Evolutionary conservation across 139 green algal species (phyloP).

Genomic region (Limnomonas spitsbergensis): DNA sequence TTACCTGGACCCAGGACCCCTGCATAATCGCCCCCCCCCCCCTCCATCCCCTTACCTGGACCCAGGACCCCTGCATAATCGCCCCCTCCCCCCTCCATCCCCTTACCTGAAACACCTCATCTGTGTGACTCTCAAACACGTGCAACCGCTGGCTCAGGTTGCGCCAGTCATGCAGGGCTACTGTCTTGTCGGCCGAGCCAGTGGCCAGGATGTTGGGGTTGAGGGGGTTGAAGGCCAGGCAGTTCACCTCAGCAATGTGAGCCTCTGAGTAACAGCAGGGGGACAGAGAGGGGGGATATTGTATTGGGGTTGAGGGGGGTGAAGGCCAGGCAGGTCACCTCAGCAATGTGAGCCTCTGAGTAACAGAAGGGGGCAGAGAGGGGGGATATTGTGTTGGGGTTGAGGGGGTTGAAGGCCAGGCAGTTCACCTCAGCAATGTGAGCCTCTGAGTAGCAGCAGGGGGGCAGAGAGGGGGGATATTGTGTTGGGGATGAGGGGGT

Average conservation of each 20-base stretch:
- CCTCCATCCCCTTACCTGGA: constrained; percentile 82
- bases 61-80: no score
- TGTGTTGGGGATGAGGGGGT: constrained; percentile 94
- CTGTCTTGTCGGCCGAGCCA: constrained; percentile 92
- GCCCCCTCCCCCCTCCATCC: no score
- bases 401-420: constrained; percentile 97
- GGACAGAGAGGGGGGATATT: no score
- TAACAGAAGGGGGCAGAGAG: no score
- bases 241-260: constrained; percentile 95
- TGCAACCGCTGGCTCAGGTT: constrained; percentile 87
- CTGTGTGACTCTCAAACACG: constrained; percentile 86
- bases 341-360: constrained; percentile 81
- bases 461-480: no score
- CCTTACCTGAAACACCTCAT: constrained; percentile 95
- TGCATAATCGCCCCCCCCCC: no score
- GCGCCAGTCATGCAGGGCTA: constrained; percentile 55
- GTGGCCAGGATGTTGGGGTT: constrained; percentile 96
- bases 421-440: constrained; percentile 97
- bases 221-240: constrained; percentile 96
- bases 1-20: no score
- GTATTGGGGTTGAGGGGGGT: constrained; percentile 95
- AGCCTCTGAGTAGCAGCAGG: no score
- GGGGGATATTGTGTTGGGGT: no score
- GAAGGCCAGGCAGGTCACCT: constrained; percentile 98
- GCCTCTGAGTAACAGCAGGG: constrained; percentile 69